Percentiles rank a stretch among this genome's conserved stretches.
Evolutionary conservation across 1,284 basidiomycete genomes (phyloP).

Genomic region (Calocybe gambosa): DNA sequence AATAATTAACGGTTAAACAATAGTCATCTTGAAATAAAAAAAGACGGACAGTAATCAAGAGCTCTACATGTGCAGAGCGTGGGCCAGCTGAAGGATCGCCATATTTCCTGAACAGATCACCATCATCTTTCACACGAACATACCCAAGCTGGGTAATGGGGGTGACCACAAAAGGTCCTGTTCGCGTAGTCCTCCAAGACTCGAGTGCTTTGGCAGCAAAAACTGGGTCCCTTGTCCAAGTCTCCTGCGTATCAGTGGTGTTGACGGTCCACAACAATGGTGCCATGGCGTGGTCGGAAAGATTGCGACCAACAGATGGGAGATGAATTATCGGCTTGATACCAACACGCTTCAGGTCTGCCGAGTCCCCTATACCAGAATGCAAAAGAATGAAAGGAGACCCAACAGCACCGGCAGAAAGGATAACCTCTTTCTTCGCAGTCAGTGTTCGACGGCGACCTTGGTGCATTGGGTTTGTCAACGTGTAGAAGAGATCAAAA

Average conservation of each 20-base stretch:
- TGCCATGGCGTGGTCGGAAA: slow-evolving; percentile 21
- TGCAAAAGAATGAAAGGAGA: slow-evolving; percentile 32
- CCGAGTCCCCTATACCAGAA: slow-evolving; percentile 32
- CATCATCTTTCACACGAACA: slow-evolving; percentile 10
- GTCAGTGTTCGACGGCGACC: slow-evolving; percentile 3
- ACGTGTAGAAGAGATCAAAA: background rate
- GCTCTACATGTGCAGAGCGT: slow-evolving; percentile 13
- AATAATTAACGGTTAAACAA: background rate
- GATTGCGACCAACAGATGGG: slow-evolving; percentile 36
- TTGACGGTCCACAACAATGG: slow-evolving; percentile 11
- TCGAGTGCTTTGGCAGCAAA: slow-evolving; percentile 4
- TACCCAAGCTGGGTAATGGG: slow-evolving; percentile 12
- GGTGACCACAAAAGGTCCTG: slow-evolving; percentile 13
- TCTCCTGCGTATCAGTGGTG: slow-evolving; percentile 11
- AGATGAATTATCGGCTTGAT: slow-evolving; percentile 26
- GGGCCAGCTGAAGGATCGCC: slow-evolving; percentile 15
- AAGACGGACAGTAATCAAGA: slow-evolving; percentile 2
- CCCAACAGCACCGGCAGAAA: slow-evolving; percentile 25
- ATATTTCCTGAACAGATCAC: slow-evolving; percentile 1
- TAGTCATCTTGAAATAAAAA: background rate
- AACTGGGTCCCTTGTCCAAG: slow-evolving; percentile 4
- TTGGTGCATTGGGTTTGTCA: background rate
- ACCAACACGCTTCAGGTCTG: slow-evolving; percentile 22
- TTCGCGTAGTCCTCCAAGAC: slow-evolving; percentile 8
- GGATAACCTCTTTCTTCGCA: slow-evolving; percentile 25